Percentiles rank a stretch among this genome's conserved stretches.
phyloP scores from a whole-genome alignment of 2,329 filamentous ascomycete genomes.

The Penicillium sp. region DNA sequence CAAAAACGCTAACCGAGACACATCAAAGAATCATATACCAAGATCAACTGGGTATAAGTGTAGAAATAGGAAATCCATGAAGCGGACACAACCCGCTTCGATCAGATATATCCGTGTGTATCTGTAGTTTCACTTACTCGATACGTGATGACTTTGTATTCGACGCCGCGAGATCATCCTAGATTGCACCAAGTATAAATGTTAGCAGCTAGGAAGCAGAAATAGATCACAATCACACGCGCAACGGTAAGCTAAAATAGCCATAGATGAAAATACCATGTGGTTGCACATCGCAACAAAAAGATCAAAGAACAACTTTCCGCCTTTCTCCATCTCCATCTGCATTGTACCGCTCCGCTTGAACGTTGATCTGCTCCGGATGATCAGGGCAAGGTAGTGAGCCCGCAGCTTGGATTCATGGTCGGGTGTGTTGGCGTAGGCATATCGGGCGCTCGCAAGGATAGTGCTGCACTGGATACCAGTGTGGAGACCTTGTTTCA shows the following conservation, averaged over 20 bases:
- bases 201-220: neutral
- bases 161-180: constrained; percentile 19
- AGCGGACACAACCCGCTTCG: no score
- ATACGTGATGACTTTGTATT: constrained; percentile 2
- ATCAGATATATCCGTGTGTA: neutral
- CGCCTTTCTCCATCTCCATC: constrained; percentile 87
- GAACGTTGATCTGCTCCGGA: constrained; percentile 83
- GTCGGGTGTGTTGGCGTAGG: constrained; percentile 87
- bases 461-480: constrained; percentile 86
- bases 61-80: neutral
- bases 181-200: neutral
- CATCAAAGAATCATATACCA: neutral
- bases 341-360: constrained; percentile 96
- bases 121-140: neutral
- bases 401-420: constrained; percentile 88
- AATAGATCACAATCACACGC: neutral
- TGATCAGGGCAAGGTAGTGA: constrained; percentile 91
- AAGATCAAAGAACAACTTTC: constrained; percentile 88
- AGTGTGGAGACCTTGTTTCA: constrained; percentile 87
- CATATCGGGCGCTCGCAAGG: constrained; percentile 83
- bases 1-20: neutral
- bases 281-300: constrained; percentile 94
- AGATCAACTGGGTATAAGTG: neutral
- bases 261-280: constrained; percentile 62
- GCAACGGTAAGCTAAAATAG: constrained; percentile 21